Base-by-base conservation (phyloP, 441 rosid genomes). In the Euphorbia schlechtendalii region DNA sequence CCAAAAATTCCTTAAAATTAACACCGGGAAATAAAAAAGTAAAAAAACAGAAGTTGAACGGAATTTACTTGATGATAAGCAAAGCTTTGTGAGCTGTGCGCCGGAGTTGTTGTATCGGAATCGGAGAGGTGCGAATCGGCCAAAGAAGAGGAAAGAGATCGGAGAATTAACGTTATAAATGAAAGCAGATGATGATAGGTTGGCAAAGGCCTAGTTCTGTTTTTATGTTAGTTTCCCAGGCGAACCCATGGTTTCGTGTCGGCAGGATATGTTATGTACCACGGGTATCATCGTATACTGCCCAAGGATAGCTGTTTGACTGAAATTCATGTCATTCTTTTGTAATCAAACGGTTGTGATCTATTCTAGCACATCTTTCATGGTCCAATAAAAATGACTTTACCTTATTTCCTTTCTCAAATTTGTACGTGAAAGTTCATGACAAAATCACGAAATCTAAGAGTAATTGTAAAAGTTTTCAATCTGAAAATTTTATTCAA, bases 161-260 rank as follows among this genome's bases (percentile, higher is more conserved):
- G 28, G 36, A 3, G 24, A 18, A 21, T 17, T 1, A 43, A 49
- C 34, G 34, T 32, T 32, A 3, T 6, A 3, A 6, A 62, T 49
- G 21, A 30, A 6, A 40, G 17, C 28, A 1, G 38, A 8, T 24
- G 18, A 53, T 18, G 20, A 46, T 46, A 14, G 20, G 0, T 15
- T 18, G 25, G n/a, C n/a, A n/a, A n/a, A n/a, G n/a, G 17, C 3
- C 41, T 28, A 38, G 36, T 56, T 32, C 13, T 59, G 38, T 53
- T 24, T 64, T 60, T 56, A 18, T 38, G 64, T 71, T 61, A 45
- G 20, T 48, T 72, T 69, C 11, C 69, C n/a, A 72, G 64, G 74
- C 71, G 54, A 64, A 56, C 79, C 76, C 76, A 64, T 64, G 51
- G 78, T 51, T 81, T 72, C 66, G 24, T 75, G n/a, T n/a, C n/a